Conservation (phyloP, 2,329 filamentous ascomycete genomes). For the Curvularia spicifera region DNA sequence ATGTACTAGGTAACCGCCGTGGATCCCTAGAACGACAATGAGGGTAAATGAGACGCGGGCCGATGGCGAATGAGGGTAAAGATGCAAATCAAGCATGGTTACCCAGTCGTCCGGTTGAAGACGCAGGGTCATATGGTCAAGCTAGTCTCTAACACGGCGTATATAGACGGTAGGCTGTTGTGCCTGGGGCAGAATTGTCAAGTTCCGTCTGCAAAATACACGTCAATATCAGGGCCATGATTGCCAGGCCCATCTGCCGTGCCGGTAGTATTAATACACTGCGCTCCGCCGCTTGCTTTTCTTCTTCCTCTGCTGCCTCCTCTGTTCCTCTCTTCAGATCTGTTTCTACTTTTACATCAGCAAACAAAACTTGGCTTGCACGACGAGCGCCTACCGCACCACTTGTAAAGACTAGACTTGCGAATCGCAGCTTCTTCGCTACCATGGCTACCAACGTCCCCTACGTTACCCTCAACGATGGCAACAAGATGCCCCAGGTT, state of each 20-base stretch:
- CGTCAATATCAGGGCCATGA: conserved; percentile 23
- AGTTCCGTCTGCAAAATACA: conserved; percentile 23
- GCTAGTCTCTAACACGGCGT: conserved; percentile 31
- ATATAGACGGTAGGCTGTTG: conserved; percentile 29
- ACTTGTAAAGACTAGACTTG: conserved; percentile 8
- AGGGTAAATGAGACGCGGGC: conserved; percentile 32
- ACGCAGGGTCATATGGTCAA: conserved; percentile 26
- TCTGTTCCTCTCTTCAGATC: conserved; percentile 13
- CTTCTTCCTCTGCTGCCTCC: conserved; percentile 5
- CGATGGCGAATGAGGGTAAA: conserved; percentile 26
- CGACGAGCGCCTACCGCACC: conserved; percentile 11
- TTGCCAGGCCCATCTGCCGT: conserved; percentile 25
- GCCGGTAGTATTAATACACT: conserved; percentile 34
- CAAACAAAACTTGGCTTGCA: conserved; percentile 13
- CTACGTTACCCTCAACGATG: conserved; percentile 43
- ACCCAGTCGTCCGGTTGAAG: conserved; percentile 31
- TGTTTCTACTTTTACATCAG: conserved; percentile 13
- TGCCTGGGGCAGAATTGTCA: conserved; percentile 22
- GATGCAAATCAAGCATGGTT: conserved; percentile 10
- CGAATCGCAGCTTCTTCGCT: conserved; percentile 25
- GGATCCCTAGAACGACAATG: conserved; percentile 15
- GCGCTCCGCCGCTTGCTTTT: conserved; percentile 20
- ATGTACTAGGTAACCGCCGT: conserved; percentile 5
- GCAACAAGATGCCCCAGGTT: conserved; percentile 47
- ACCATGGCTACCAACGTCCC: conserved; percentile 40